Percentiles rank a stretch among this genome's conserved stretches.
These are phyloP conservation scores for Orbilia blumenaviensis DNA, from an alignment of 2,329 filamentous ascomycete genomes.

Conservation along the genomic window DNA sequence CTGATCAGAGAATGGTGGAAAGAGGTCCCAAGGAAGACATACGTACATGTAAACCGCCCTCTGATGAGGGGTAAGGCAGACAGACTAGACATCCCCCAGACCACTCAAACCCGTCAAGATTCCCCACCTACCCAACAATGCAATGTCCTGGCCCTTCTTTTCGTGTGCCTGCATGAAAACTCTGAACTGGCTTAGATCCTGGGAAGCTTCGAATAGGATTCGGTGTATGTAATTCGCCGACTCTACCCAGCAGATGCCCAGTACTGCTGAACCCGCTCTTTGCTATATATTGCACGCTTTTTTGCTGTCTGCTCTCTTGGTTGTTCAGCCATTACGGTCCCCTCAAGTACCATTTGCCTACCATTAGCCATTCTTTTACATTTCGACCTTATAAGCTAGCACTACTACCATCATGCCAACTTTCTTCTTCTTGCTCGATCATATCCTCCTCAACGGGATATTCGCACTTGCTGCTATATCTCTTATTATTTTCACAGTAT, in stretches of 20 bases:
- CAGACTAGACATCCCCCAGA: too few species aligned
- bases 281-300: neutral
- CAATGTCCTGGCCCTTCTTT: too few species aligned
- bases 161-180: too few species aligned
- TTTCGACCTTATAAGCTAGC: too few species aligned
- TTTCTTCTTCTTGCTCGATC: neutral
- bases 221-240: neutral
- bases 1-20: too few species aligned
- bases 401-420: neutral
- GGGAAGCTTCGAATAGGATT: neutral
- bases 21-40: neutral
- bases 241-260: neutral
- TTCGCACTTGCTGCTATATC: neutral
- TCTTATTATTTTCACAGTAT: too few species aligned
- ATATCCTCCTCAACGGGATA: neutral
- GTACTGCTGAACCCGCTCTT: neutral
- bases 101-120: neutral
- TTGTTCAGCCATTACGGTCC: neutral
- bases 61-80: constrained; percentile 5
- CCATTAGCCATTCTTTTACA: neutral
- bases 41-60: neutral
- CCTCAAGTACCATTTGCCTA: neutral
- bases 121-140: neutral
- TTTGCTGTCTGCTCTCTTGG: neutral
- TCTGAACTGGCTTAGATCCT: neutral